Evolutionary conservation across 352 stramenopile species (phyloP).

Genomic region (Globisporangium viniferum): DNA sequence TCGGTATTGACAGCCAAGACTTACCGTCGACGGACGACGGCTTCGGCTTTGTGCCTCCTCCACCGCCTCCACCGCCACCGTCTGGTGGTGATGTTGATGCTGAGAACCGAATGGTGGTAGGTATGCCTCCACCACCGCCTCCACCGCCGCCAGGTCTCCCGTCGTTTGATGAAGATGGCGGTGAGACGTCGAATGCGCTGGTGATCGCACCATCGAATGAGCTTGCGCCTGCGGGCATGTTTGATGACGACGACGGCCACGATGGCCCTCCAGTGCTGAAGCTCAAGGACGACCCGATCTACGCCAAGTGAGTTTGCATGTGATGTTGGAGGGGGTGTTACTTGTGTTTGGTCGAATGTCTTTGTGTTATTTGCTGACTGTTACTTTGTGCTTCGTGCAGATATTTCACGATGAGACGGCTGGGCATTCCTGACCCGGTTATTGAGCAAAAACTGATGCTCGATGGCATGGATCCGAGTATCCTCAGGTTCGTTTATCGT

Average conservation of each 20-base stretch:
- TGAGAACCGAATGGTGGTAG: slow-evolving; percentile 22
- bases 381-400: slow-evolving; percentile 10
- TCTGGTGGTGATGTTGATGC: slow-evolving; percentile 13
- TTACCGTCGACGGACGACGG: slow-evolving; percentile 44
- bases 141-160: slow-evolving; percentile 30
- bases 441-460: slow-evolving; percentile 82
- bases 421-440: slow-evolving; percentile 69
- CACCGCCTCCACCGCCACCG: slow-evolving; percentile 39
- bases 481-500: slow-evolving; percentile 26
- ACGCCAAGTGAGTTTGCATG: slow-evolving; percentile 50
- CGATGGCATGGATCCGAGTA: slow-evolving; percentile 62
- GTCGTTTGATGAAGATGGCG: slow-evolving; percentile 24
- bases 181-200: slow-evolving; percentile 23
- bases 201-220: slow-evolving; percentile 28
- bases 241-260: slow-evolving; percentile 25
- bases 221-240: slow-evolving; percentile 13
- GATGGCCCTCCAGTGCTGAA: slow-evolving; percentile 52
- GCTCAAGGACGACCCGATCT: slow-evolving; percentile 79
- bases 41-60: slow-evolving; percentile 30
- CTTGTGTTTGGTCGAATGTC: not conserved
- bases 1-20: slow-evolving; percentile 68
- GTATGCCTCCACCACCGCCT: slow-evolving; percentile 25
- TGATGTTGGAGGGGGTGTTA: too few relatives aligned
- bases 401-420: slow-evolving; percentile 80
- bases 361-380: not conserved